Base-by-base conservation (phyloP, 75 land plant genomes). In the Cupressus sempervirens region DNA sequence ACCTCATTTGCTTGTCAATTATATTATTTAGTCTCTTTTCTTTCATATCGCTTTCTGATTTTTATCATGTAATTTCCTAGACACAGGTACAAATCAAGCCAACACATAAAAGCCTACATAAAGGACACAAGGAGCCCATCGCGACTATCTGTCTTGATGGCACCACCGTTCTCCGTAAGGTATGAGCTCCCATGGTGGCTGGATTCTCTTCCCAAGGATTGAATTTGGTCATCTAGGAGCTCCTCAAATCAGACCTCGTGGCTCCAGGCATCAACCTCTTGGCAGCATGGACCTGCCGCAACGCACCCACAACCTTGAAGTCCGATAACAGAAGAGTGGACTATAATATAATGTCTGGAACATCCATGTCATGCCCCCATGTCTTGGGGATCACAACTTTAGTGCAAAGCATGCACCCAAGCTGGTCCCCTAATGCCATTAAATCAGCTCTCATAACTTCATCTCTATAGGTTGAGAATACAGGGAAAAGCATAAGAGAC, bases 351-450 rank as follows among this genome's bases (percentile, higher is more conserved):
- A 41, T 86, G 5, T 93, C 93, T 0, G 96, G 96, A 82, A 94
- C 96, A 4, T 93, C 93, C 80, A 94, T 93, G 96, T 84, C 96
- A 0, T 87, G 88, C 80, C 94, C 93, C 46, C 96, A 94, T 80
- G 86, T 92, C 1, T 62, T 86, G n/a, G 96, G 96, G 41, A 70
- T 91, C 30, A 93, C 92, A 0, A 93, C 95, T 1, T 84, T 93
- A 52, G 40, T 94, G 68, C 86, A 83, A 52, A 83, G 76, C 8
- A 81, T 85, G 6, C 95, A 93, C 83, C 91, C 93, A 35, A 48
- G 54, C 11, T 94, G 96, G 96, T 86, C 88, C 6, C 92, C 95
- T 34, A 91, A 93, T 14, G 93, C 93, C 35, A 88, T 94, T 53
- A 88, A 87, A 83, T 94, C 93, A 5, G 96, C 94, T 8, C 77